These are phyloP conservation scores for Rubus parviflorus DNA, from an alignment of 306 rosid genomes.

Conservation along the genomic window DNA sequence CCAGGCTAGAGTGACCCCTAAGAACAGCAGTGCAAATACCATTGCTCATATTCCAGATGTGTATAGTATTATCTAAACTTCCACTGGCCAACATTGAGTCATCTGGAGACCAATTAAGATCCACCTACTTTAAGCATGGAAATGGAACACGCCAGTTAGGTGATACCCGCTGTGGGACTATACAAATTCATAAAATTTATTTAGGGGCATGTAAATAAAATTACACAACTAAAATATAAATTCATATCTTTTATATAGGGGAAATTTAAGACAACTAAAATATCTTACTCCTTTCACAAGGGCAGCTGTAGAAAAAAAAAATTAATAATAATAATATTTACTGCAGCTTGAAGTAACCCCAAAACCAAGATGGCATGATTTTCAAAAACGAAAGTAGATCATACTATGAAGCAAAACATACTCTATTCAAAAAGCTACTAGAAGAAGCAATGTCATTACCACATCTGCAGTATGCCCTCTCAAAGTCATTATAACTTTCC, in stretches of 20 bases:
- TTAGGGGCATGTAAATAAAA: slow-evolving; percentile 6
- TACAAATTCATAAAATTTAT: slow-evolving; percentile 6
- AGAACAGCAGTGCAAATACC: slow-evolving; percentile 98
- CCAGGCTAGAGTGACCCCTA: slow-evolving; percentile 98
- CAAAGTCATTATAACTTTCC: slow-evolving; percentile 94
- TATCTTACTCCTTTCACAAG: background rate
- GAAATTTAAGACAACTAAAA: background rate
- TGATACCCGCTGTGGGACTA: slow-evolving; percentile 28
- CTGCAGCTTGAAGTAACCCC: background rate
- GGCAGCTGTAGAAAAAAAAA: background rate
- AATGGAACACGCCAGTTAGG: slow-evolving; percentile 57
- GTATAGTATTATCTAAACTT: slow-evolving; percentile 94
- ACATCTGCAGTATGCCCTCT: slow-evolving; percentile 99
- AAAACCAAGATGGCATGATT: slow-evolving; percentile 14
- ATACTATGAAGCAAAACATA: background rate
- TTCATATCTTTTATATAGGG: background rate
- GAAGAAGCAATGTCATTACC: slow-evolving; percentile 70
- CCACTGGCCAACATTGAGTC: slow-evolving; percentile 93
- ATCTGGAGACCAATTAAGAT: slow-evolving; percentile 99
- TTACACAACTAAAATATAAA: background rate
- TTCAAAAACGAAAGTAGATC: background rate
- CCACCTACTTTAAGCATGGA: slow-evolving; percentile 98
- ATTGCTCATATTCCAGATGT: slow-evolving; percentile 91
- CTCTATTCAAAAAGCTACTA: background rate
- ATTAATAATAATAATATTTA: background rate